A percentile compares a stretch with the other conserved stretches of the same genome.
Evolutionary conservation across 345 rosid genomes (phyloP).

Genomic region (Raphanus sativus): DNA sequence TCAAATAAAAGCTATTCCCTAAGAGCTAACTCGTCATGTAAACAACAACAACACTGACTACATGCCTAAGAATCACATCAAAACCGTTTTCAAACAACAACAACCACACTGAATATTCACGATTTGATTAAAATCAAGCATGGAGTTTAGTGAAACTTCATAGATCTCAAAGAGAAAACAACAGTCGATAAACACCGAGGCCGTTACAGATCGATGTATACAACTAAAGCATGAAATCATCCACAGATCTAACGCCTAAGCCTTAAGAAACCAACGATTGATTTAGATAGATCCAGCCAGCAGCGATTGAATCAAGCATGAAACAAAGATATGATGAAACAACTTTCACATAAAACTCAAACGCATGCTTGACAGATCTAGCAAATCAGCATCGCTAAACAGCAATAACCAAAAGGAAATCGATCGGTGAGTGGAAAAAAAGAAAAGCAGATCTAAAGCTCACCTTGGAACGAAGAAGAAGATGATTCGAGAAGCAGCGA

Average conservation of each 20-base stretch:
- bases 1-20: neutral
- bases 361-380: slow-evolving; percentile 33
- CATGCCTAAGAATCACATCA: slow-evolving; percentile 4
- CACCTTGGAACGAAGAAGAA: slow-evolving; percentile 15
- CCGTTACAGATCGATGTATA: slow-evolving; percentile 19
- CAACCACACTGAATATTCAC: neutral
- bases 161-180: slow-evolving; percentile 12
- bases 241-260: slow-evolving; percentile 24
- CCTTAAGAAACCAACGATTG: slow-evolving; percentile 1
- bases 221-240: neutral
- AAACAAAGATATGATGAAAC: slow-evolving; percentile 3
- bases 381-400: neutral
- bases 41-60: neutral
- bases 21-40: neutral
- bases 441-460: slow-evolving; percentile 18
- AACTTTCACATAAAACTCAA: neutral
- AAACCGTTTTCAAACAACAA: neutral
- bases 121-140: neutral
- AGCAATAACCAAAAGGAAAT: neutral
- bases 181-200: neutral
- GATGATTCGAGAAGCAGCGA: slow-evolving; percentile 25
- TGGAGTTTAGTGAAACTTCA: neutral
- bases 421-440: neutral
- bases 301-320: neutral
- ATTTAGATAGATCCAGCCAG: slow-evolving; percentile 7